phyloP scores from a whole-genome alignment of 352 stramenopile genomes.

The Globisporangium canariense region DNA sequence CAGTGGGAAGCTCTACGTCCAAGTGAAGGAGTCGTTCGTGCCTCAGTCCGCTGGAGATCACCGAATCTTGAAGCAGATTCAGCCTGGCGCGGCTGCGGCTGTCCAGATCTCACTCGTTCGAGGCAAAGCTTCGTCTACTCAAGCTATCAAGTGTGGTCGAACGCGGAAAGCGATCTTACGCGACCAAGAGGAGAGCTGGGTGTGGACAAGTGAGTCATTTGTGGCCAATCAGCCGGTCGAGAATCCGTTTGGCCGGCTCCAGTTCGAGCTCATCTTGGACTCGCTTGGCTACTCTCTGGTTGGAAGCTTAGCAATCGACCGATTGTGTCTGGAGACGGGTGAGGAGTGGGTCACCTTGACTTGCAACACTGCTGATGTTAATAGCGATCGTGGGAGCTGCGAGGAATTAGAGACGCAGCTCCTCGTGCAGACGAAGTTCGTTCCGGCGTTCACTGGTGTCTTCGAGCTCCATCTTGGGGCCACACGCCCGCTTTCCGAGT shows the following conservation, averaged over 20 bases:
- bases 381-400: not conserved
- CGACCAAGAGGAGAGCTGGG: constrained; percentile 11
- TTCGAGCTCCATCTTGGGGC: constrained; percentile 6
- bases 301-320: not conserved
- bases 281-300: not conserved
- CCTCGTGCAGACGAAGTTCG: not conserved
- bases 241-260: not conserved
- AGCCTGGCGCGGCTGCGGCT: constrained; percentile 16
- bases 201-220: constrained; percentile 29
- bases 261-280: constrained; percentile 8
- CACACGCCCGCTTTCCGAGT: not conserved
- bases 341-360: constrained; percentile 11
- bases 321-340: not conserved
- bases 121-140: not conserved
- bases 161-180: constrained; percentile 9
- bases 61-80: not conserved
- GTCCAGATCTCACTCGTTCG: constrained; percentile 5
- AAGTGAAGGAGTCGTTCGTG: constrained; percentile 4
- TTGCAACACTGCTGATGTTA: not conserved
- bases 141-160: not conserved
- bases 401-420: not conserved
- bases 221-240: not conserved
- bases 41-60: not conserved
- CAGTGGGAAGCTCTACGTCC: constrained; percentile 6
- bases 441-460: constrained; percentile 1